Evolutionary conservation across 768 basidiomycete genomes (phyloP), one percentile per base, ranked within the genome.

Genomic region (Trametes cinnabarina): DNA sequence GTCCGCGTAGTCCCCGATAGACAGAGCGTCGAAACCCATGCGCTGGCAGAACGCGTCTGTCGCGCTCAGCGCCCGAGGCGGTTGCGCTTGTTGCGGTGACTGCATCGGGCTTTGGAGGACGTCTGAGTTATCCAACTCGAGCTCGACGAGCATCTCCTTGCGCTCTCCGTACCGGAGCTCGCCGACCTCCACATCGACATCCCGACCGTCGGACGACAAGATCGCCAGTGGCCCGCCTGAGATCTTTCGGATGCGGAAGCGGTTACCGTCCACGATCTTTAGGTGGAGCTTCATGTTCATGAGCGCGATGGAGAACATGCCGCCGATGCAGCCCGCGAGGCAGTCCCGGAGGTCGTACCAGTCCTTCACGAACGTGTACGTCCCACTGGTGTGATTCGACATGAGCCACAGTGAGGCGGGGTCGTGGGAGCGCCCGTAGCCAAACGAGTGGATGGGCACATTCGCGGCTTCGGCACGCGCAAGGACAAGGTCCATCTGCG

Each of bases 351-450:
- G 85, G 71, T 98, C 92, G 70, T 98, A 95, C 90, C 95, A 98
- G 69, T 97, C 96, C 74, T 91, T 92, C 60, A 98, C 94, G 66
- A 97, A 99, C 4, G 95, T 98, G 75, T 98, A 98, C 26, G 94
- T 97, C 23, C 97, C 97, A 62, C 85, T 85, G 3, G 97, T 98
- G 71, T 98, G 94, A 72, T 98, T 98, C 10, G 95, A 98, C 82
- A 99, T 95, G 44, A 98, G 85, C 97, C 97, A 98, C 32, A 99
- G 82, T 7, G 94, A 96, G 14, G 93, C 93, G 17, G 97, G 97
- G 71, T 98, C 97, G 69, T 98, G 97, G 15, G 93, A 91, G 58
- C 92, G 90, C 25, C 95, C 96, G 67, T 96, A 99, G 50, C 97
- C 97, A 63, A 99, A 89, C 3, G 95, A 90, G 71, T 99, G 96